Evolutionary conservation across 345 rosid species (phyloP).

Genomic region (Aegle marmelos): DNA sequence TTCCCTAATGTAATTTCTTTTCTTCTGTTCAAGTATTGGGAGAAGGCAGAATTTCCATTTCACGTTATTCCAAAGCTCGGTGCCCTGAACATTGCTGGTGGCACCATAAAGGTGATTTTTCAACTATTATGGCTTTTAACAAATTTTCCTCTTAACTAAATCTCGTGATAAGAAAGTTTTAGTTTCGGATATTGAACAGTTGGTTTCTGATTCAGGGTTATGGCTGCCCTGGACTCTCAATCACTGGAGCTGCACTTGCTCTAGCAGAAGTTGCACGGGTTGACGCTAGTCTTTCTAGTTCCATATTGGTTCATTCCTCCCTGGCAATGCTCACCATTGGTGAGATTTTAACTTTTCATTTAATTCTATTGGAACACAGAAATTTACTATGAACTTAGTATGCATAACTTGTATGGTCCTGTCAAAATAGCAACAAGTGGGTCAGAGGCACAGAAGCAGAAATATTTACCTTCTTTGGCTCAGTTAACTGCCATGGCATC

Average conservation of each 20-base stretch:
- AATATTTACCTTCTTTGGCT: slow-evolving; percentile 84
- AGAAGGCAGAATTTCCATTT: slow-evolving; percentile 95
- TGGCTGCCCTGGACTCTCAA: slow-evolving; percentile 86
- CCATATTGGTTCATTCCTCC: slow-evolving; percentile 81
- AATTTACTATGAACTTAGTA: not conserved
- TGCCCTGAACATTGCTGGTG: slow-evolving; percentile 62
- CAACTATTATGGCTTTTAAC: not conserved
- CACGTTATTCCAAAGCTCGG: slow-evolving; percentile 76
- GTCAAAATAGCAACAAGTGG: slow-evolving; percentile 74
- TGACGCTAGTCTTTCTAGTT: slow-evolving; percentile 90
- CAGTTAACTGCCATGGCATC: slow-evolving; percentile 58
- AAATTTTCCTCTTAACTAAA: not conserved
- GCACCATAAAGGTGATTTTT: slow-evolving; percentile 71
- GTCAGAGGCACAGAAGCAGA: slow-evolving; percentile 80
- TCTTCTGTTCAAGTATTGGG: slow-evolving; percentile 61
- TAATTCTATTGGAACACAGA: not conserved
- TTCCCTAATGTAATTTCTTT: slow-evolving; percentile 3
- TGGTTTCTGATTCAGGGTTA: slow-evolving; percentile 57
- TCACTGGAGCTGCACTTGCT: slow-evolving; percentile 65
- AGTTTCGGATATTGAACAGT: slow-evolving; percentile 15
- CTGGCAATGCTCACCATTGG: slow-evolving; percentile 93
- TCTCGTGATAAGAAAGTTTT: not conserved
- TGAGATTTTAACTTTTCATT: slow-evolving; percentile 25
- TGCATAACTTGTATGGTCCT: slow-evolving; percentile 14
- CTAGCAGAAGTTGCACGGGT: slow-evolving; percentile 85